Evolutionary conservation across 495 filamentous ascomycete genomes (phyloP), one percentile per base, ranked within the genome.

Genomic region (Tuber indicum): DNA sequence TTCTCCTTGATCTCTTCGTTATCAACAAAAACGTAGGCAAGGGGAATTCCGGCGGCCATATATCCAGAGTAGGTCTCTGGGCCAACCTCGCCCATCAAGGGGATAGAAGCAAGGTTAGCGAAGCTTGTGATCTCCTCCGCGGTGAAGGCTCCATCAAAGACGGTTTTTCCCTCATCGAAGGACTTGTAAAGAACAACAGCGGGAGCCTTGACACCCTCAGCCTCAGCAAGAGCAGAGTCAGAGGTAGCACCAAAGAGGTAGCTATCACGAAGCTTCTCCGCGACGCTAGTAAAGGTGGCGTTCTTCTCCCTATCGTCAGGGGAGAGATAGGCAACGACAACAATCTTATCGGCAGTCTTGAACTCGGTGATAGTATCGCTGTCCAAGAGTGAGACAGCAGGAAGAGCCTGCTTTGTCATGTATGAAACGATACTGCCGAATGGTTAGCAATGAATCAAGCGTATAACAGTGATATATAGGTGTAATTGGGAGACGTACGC

Each of bases 21-120:
- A 87, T 97, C 94, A 79, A 95, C 92, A 86, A 99, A 99, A 86
- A 99, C 97, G 86, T 98, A 99, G 75, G 94, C 96, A 74, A 99
- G 89, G 58, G 96, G 96, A 79, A 98, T 89, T 78, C 93, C 94
- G 80, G 96, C 91, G 72, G 92, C 90, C 91, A 99, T 99, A 87
- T 99, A 99, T 83, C 91, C 91, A 76, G 93, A 89, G 86, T 99
- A 99, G 79, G 96, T 99, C 86, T 99, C 96, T 45, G 96, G 96
- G 77, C 96, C 96, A 82, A 99, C 92, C 86, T 99, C 96, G 75
- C 96, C 96, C 83, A 99, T 91, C 81, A 98, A 87, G 71, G 96
- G 96, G 75, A 92, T 96, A 79, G 96, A 91, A 70, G 94, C 88
- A 46, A 89, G 90, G 86, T 93, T 96, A 82, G 91, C 89, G 87